These are phyloP conservation scores for Cicer cuneatum DNA, from an alignment of 306 rosid species.

Conservation along the genomic window DNA sequence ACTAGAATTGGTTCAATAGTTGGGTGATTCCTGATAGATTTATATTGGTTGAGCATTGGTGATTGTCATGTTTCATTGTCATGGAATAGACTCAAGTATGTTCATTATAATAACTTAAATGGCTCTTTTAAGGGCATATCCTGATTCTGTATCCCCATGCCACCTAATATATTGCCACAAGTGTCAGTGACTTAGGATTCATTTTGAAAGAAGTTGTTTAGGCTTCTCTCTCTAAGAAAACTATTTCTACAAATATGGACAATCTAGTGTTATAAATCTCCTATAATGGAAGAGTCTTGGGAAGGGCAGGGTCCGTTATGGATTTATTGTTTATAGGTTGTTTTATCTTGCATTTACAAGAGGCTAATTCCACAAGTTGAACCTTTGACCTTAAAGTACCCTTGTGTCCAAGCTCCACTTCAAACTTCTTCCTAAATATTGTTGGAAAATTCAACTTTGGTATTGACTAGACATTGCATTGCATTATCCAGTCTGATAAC, in stretches of 20 bases:
- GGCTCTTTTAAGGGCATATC: not conserved
- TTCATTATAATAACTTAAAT: not conserved
- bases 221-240: not conserved
- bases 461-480: not conserved
- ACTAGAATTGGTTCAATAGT: conserved; percentile 7
- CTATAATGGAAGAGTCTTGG: not conserved
- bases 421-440: not conserved
- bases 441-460: not conserved
- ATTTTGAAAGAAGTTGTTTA: not conserved
- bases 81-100: not conserved
- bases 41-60: not conserved
- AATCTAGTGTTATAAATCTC: conserved; percentile 4
- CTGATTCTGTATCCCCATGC: not conserved
- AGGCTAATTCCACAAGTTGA: not conserved
- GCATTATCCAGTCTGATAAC: conserved; percentile 7
- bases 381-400: not conserved
- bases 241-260: not conserved
- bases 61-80: not conserved
- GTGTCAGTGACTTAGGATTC: not conserved
- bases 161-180: not conserved
- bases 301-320: not conserved
- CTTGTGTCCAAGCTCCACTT: not conserved
- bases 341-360: not conserved
- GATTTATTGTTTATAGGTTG: not conserved
- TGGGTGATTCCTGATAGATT: not conserved